Evolutionary conservation across 768 basidiomycete species (phyloP).

Genomic region (Mycena amicta): DNA sequence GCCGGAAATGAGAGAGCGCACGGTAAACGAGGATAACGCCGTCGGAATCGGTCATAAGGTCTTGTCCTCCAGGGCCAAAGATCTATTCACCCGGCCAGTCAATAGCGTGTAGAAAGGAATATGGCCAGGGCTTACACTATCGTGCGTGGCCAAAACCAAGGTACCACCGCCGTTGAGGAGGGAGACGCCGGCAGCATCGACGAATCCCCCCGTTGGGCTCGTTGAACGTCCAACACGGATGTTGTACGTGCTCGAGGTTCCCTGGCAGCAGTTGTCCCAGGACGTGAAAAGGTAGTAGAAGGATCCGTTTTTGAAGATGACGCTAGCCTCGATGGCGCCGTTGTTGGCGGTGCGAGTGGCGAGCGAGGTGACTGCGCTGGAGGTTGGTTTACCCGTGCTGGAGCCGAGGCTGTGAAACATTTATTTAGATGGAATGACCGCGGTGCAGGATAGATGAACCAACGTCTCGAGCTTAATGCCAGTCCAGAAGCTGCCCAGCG

Average conservation of each 20-base stretch:
- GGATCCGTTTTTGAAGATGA: slow-evolving; percentile 44
- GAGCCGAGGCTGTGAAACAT: slow-evolving; percentile 32
- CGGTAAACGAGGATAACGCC: slow-evolving; percentile 54
- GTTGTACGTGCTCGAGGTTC: slow-evolving; percentile 57
- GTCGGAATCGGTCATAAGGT: slow-evolving; percentile 46
- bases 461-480: slow-evolving; percentile 49
- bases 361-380: slow-evolving; percentile 42
- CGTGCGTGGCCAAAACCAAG: slow-evolving; percentile 49
- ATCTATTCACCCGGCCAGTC: slow-evolving; percentile 35
- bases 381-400: slow-evolving; percentile 45
- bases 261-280: slow-evolving; percentile 57
- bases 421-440: not conserved
- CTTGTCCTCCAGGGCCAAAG: slow-evolving; percentile 58
- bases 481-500: slow-evolving; percentile 58
- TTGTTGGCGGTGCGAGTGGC: slow-evolving; percentile 46
- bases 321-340: slow-evolving; percentile 54
- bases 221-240: slow-evolving; percentile 57
- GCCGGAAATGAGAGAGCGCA: slow-evolving; percentile 29
- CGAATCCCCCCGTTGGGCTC: slow-evolving; percentile 47
- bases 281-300: slow-evolving; percentile 60
- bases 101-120: not conserved
- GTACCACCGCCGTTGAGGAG: slow-evolving; percentile 55
- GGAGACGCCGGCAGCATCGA: slow-evolving; percentile 48
- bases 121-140: slow-evolving; percentile 33
- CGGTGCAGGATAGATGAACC: slow-evolving; percentile 5